These are phyloP conservation scores for Lathyrus aphaca DNA, from an alignment of 306 rosid genomes.

Conservation along the genomic window DNA sequence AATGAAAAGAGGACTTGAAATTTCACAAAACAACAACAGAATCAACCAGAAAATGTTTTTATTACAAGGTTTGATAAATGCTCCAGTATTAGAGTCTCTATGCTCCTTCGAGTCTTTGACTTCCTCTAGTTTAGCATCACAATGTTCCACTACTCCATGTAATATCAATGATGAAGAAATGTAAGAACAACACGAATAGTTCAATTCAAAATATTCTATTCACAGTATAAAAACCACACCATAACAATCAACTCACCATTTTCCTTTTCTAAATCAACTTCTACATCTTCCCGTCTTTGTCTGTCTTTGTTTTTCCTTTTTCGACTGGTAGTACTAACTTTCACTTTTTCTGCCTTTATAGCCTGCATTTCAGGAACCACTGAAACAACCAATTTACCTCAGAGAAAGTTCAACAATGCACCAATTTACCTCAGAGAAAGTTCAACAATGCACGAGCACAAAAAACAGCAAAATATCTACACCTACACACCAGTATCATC, in stretches of 20 bases:
- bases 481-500: neutral
- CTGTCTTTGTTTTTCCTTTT: slow-evolving; percentile 47
- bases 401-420: slow-evolving; percentile 6
- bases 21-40: neutral
- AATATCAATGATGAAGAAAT: slow-evolving; percentile 1
- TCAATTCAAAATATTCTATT: neutral
- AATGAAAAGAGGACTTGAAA: slow-evolving; percentile 25
- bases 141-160: slow-evolving; percentile 32
- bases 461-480: neutral
- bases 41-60: neutral
- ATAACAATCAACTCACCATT: slow-evolving; percentile 44
- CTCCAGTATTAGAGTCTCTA: slow-evolving; percentile 33
- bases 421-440: neutral
- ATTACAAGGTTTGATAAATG: slow-evolving; percentile 32
- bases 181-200: neutral
- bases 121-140: slow-evolving; percentile 23
- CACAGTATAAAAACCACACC: neutral
- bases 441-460: neutral
- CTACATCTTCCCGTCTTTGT: slow-evolving; percentile 29
- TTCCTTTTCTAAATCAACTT: slow-evolving; percentile 39
- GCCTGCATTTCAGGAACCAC: slow-evolving; percentile 36
- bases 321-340: slow-evolving; percentile 31
- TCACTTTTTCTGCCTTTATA: slow-evolving; percentile 36
- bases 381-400: slow-evolving; percentile 36
- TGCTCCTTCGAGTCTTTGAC: slow-evolving; percentile 13